These are phyloP conservation scores for Pueraria montana DNA, from an alignment of 306 rosid species.

Conservation along the genomic window DNA sequence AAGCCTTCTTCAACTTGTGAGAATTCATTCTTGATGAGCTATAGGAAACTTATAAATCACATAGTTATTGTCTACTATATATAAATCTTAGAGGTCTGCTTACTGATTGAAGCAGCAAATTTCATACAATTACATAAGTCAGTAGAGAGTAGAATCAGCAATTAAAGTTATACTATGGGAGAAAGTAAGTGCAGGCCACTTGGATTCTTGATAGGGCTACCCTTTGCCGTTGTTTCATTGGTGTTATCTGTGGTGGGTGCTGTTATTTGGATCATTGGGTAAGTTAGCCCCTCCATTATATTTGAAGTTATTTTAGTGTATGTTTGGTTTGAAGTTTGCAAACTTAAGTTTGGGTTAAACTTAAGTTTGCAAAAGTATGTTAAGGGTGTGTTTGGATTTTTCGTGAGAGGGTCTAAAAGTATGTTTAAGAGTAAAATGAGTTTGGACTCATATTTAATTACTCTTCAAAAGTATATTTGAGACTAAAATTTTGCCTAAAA, in stretches of 20 bases:
- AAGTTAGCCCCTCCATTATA: neutral
- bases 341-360: too few species aligned
- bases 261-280: constrained; percentile 3
- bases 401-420: too few species aligned
- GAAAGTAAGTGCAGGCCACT: constrained; percentile 9
- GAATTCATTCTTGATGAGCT: neutral
- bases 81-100: neutral
- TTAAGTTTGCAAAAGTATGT: too few species aligned
- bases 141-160: neutral
- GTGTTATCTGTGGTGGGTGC: neutral
- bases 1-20: neutral
- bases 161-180: neutral
- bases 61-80: neutral
- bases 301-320: neutral
- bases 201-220: constrained; percentile 17
- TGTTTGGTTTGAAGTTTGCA: too few species aligned
- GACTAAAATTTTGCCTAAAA: too few species aligned
- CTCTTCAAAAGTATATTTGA: too few species aligned
- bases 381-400: too few species aligned
- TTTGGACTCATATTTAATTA: too few species aligned
- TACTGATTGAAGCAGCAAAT: neutral
- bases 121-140: neutral
- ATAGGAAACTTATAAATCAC: neutral
- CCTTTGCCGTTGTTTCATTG: neutral
- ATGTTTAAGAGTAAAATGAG: too few species aligned